These are phyloP conservation scores for Mucor sp. DNA, from an alignment of 371 early-diverging fungal genomes.

Conservation along the genomic window DNA sequence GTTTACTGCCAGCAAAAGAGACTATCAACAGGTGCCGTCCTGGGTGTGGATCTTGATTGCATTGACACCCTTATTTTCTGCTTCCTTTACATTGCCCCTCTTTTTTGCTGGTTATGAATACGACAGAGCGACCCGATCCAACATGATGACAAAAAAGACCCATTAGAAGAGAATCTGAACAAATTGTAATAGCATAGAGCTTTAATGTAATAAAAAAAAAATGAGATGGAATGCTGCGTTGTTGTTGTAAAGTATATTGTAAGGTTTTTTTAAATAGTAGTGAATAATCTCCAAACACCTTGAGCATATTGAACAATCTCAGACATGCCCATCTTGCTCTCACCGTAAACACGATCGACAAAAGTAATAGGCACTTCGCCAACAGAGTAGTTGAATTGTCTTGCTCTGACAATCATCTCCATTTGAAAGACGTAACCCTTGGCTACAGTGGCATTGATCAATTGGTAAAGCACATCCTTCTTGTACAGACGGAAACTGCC, in stretches of 20 bases:
- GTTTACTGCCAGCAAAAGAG: slow-evolving; percentile 8
- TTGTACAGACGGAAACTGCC: slow-evolving; percentile 97
- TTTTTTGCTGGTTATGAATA: slow-evolving; percentile 47
- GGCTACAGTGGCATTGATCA: slow-evolving; percentile 87
- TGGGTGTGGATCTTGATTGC: slow-evolving; percentile 13
- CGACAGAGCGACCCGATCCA: not conserved
- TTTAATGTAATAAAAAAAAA: not conserved
- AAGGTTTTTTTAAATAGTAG: slow-evolving; percentile 54
- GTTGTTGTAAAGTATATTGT: not conserved
- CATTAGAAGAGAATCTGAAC: not conserved
- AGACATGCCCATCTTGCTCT: slow-evolving; percentile 92
- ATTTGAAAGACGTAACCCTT: slow-evolving; percentile 99
- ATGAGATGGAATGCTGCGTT: not conserved
- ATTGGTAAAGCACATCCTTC: slow-evolving; percentile 82
- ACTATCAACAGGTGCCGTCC: not conserved
- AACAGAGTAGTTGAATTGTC: slow-evolving; percentile 84
- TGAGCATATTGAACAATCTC: slow-evolving; percentile 94
- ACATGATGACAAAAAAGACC: not conserved
- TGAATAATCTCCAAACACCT: slow-evolving; percentile 85
- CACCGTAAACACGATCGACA: slow-evolving; percentile 97
- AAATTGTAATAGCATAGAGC: not conserved
- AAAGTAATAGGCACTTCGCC: slow-evolving; percentile 98
- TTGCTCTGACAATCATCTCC: slow-evolving; percentile 99
- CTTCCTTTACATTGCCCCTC: slow-evolving; percentile 52
- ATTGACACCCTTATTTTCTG: slow-evolving; percentile 44